phyloP scores from a whole-genome alignment of 441 rosid genomes.

The Syzygium malaccense region DNA sequence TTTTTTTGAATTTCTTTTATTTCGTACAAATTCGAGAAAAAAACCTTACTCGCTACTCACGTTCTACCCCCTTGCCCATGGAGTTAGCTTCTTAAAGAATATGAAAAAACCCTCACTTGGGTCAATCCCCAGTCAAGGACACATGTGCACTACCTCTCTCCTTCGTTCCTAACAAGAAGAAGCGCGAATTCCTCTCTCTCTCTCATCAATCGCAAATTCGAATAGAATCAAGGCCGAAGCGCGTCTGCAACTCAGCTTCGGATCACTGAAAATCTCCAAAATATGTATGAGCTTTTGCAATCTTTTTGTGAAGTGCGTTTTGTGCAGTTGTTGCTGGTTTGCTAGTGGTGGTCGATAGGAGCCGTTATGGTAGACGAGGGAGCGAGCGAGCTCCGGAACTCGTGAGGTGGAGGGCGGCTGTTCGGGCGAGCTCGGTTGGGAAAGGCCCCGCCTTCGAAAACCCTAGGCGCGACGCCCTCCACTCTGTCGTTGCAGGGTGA shows the following conservation, averaged over 20 bases:
- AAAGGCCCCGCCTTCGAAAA: conserved; percentile 11
- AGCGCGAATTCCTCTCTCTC: conserved; percentile 15
- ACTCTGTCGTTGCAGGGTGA: neutral
- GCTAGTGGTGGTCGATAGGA: conserved; percentile 1
- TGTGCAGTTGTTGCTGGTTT: neutral
- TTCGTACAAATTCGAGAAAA: too few relatives aligned
- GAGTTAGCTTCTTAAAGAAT: too few relatives aligned
- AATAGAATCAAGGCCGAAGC: neutral
- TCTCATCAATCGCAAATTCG: neutral
- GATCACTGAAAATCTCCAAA: neutral
- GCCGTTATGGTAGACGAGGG: conserved; percentile 41
- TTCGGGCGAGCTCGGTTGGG: neutral
- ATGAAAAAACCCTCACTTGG: conserved; percentile 16
- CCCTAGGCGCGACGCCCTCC: conserved; percentile 10
- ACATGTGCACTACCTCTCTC: conserved; percentile 20
- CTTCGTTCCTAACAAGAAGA: conserved; percentile 9
- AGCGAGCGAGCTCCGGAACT: neutral
- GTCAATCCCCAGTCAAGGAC: conserved; percentile 44
- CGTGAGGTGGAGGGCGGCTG: conserved; percentile 4
- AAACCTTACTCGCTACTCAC: too few relatives aligned
- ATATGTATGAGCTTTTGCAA: neutral
- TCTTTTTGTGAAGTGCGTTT: neutral
- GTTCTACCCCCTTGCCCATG: too few relatives aligned
- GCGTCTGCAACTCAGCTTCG: neutral
- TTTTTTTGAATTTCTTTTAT: too few relatives aligned